Evolutionary conservation across 2,329 filamentous ascomycete genomes (phyloP), one percentile per base, ranked within the genome.

Genomic region (Blastomyces percursus): DNA sequence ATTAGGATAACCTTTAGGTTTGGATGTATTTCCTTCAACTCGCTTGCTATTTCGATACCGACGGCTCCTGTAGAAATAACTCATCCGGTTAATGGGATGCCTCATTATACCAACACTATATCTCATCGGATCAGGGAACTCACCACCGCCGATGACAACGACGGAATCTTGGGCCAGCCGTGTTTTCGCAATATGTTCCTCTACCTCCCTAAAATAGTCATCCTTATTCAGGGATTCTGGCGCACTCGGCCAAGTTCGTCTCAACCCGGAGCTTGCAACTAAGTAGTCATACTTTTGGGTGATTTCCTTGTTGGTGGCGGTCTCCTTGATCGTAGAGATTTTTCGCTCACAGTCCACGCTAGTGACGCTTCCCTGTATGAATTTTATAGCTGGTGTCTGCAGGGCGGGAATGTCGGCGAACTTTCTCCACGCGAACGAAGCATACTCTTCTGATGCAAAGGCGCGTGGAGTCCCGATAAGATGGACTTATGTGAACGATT

Each of bases 21-120:
- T 0, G 90, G 88, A 64, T 86, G 81, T 30, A 85, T 77, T 55
- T 83, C 73, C 74, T 91, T 92, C 61, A 92, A 78, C 75, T 94
- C 89, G 1, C 87, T 85, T 0, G 90, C 88, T 81, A 93, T 91
- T 72, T 93, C 89, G 61, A 92, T 86, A 9, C 90, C 90, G 1
- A 92, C 89, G 7, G 89, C 90, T 59, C 88, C 81, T 83, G 48
- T 11, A 61, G 12, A 62, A 55, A 19, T 56, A 27, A 58, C 63
- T 32, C 16, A 1, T 4, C 14, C 35, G 61, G 35, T 46, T 21
- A 61, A 7, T 44, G 12, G 19, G n/a, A 40, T 1, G 35, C 21
- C 52, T 16, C n/a, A 11, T 38, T 38, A 38, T 2, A 8, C 24
- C 24, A 51, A 19, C 24, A 24, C 35, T 21, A 14, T 57, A 42